Evolutionary conservation across 495 filamentous ascomycete genomes (phyloP).

Genomic region (Tricharina praecox): DNA sequence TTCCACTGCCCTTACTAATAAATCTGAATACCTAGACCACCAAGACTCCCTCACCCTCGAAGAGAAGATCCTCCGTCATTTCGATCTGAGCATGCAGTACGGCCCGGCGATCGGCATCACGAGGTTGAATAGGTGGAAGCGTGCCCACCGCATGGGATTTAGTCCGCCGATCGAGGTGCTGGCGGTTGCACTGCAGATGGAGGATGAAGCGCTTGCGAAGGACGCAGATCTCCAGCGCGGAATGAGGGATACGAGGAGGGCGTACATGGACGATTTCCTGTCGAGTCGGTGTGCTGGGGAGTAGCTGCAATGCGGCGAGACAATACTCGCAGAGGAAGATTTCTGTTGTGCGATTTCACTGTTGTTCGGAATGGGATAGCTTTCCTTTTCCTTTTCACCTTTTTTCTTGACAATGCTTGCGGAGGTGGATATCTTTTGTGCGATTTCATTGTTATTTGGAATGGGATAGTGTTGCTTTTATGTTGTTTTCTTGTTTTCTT

Average conservation of each 20-base stretch:
- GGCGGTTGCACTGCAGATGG: constrained; percentile 60
- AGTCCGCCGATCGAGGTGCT: constrained; percentile 86
- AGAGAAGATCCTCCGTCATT: constrained; percentile 77
- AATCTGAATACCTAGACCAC: too few relatives aligned
- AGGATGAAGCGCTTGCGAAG: constrained; percentile 35
- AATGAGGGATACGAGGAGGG: constrained; percentile 41
- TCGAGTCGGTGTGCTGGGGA: constrained; percentile 9
- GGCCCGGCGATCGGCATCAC: constrained; percentile 81
- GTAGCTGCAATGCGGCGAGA: too few relatives aligned
- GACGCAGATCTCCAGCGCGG: constrained; percentile 23
- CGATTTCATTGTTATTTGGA: too few relatives aligned
- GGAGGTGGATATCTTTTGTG: too few relatives aligned
- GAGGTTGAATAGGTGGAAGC: constrained; percentile 69
- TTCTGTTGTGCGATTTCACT: too few relatives aligned
- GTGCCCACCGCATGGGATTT: constrained; percentile 60
- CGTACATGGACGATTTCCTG: constrained; percentile 54
- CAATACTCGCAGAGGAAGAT: too few relatives aligned
- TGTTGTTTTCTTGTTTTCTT: too few relatives aligned
- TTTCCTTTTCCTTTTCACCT: too few relatives aligned
- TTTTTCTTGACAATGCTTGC: too few relatives aligned
- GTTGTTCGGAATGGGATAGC: too few relatives aligned
- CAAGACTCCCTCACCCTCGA: constrained; percentile 49
- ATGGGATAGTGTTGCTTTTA: too few relatives aligned
- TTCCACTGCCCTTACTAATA: too few relatives aligned
- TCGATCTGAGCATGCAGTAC: constrained; percentile 74